Conservation (phyloP, 805 yeast species). For the Wickerhamomyces xylosicus region DNA sequence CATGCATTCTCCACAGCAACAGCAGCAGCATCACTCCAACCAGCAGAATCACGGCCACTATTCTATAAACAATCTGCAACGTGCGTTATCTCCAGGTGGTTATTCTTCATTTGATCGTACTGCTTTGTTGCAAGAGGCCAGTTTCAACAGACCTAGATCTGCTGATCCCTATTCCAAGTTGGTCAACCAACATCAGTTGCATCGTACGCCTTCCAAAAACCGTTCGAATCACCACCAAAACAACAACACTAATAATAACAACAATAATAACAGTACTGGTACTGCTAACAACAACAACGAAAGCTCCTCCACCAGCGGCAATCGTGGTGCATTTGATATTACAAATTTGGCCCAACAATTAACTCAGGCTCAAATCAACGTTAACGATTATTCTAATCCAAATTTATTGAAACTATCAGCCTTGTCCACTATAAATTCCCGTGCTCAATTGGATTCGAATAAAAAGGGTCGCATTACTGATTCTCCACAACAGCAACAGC, state of each 20-base stretch:
- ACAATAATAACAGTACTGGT: slow-evolving; percentile 1
- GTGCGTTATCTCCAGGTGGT: slow-evolving; percentile 21
- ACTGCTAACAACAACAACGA: background rate
- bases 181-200: slow-evolving; percentile 2
- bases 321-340: slow-evolving; percentile 16
- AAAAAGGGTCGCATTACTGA: slow-evolving; percentile 13
- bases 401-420: slow-evolving; percentile 57
- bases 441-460: slow-evolving; percentile 33
- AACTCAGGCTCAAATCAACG: slow-evolving; percentile 11
- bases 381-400: slow-evolving; percentile 13
- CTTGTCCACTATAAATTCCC: slow-evolving; percentile 49
- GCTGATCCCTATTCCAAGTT: slow-evolving; percentile 27
- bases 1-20: slow-evolving; percentile 10
- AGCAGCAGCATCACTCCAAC: slow-evolving; percentile 21
- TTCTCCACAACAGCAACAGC: slow-evolving; percentile 2
- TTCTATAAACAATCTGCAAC: slow-evolving; percentile 18
- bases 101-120: slow-evolving; percentile 11
- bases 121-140: slow-evolving; percentile 15
- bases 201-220: background rate
- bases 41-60: slow-evolving; percentile 30
- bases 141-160: slow-evolving; percentile 28
- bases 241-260: slow-evolving; percentile 6
- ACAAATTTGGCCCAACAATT: slow-evolving; percentile 20
- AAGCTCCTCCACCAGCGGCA: slow-evolving; percentile 5
- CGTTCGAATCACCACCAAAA: background rate